Conservation (phyloP, 352 stramenopile species). For the Elongisporangium prolatum region DNA sequence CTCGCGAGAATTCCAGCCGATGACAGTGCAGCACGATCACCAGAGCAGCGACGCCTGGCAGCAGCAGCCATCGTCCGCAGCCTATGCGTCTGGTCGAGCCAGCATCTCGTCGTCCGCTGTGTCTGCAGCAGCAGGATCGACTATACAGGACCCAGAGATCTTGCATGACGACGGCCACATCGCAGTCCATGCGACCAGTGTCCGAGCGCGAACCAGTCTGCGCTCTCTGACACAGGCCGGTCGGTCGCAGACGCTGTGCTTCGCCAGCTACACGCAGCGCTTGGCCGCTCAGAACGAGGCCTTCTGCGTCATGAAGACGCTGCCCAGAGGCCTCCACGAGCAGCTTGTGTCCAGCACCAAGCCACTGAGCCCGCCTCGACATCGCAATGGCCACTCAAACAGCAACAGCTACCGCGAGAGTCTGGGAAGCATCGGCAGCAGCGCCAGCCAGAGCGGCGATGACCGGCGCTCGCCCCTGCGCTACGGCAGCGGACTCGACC, state of each 20-base stretch:
- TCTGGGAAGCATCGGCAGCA: conserved; percentile 1
- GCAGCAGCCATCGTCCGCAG: not conserved
- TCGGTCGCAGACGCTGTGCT: conserved; percentile 51
- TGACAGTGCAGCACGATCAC: conserved; percentile 11
- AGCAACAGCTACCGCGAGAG: not conserved
- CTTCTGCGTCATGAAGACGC: conserved; percentile 63
- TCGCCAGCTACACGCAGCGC: conserved; percentile 48
- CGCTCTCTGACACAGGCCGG: conserved; percentile 23
- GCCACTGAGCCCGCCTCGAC: not conserved
- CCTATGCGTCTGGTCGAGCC: not conserved
- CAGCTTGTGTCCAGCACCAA: conserved; percentile 18
- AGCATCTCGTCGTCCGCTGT: not conserved
- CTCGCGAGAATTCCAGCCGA: conserved; percentile 21
- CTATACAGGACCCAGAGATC: conserved; percentile 13
- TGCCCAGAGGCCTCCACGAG: conserved; percentile 42
- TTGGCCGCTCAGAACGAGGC: conserved; percentile 34
- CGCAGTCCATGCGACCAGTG: conserved; percentile 39
- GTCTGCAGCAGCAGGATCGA: not conserved
- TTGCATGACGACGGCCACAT: conserved; percentile 23
- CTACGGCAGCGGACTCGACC: conserved; percentile 34
- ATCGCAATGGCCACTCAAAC: not conserved
- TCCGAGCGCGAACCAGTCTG: conserved; percentile 20
- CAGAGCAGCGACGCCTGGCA: not conserved
- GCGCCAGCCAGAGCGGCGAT: not conserved
- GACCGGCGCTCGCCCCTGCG: conserved; percentile 12